These are phyloP conservation scores for Erythrobasidium yunnanense DNA, from an alignment of 768 basidiomycete genomes.

Conservation along the genomic window DNA sequence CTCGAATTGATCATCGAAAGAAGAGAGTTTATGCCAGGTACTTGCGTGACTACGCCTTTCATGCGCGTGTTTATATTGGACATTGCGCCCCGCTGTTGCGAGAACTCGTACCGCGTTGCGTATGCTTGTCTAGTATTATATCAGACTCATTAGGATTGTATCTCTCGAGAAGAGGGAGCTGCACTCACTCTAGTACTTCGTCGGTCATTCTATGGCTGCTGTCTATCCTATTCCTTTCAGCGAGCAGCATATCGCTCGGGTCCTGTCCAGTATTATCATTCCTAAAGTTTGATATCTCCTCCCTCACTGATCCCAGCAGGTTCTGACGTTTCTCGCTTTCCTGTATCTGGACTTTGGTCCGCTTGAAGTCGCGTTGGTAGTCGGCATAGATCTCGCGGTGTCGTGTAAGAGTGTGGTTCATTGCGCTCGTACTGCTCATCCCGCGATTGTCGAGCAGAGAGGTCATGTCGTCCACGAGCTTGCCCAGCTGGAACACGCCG, in stretches of 20 bases:
- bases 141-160: too few relatives aligned
- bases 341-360: constrained; percentile 77
- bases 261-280: constrained; percentile 24
- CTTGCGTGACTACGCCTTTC: constrained; percentile 57
- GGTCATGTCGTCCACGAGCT: constrained; percentile 71
- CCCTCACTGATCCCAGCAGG: constrained; percentile 75
- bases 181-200: constrained; percentile 68
- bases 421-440: constrained; percentile 59
- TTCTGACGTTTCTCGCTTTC: constrained; percentile 75
- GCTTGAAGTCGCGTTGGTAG: constrained; percentile 66
- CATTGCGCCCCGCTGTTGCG: constrained; percentile 64
- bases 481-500: constrained; percentile 37
- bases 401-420: constrained; percentile 67
- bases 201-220: constrained; percentile 91
- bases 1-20: constrained; percentile 85
- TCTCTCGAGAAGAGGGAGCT: background rate
- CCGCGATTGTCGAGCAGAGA: constrained; percentile 52
- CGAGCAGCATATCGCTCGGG: constrained; percentile 59
- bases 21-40: constrained; percentile 89
- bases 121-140: constrained; percentile 99
- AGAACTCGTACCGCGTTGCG: constrained; percentile 87
- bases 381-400: constrained; percentile 85
- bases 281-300: constrained; percentile 56
- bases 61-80: constrained; percentile 73
- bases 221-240: constrained; percentile 80